phyloP scores from a whole-genome alignment of 129 eudicot genomes.

The Flaveria robusta region DNA sequence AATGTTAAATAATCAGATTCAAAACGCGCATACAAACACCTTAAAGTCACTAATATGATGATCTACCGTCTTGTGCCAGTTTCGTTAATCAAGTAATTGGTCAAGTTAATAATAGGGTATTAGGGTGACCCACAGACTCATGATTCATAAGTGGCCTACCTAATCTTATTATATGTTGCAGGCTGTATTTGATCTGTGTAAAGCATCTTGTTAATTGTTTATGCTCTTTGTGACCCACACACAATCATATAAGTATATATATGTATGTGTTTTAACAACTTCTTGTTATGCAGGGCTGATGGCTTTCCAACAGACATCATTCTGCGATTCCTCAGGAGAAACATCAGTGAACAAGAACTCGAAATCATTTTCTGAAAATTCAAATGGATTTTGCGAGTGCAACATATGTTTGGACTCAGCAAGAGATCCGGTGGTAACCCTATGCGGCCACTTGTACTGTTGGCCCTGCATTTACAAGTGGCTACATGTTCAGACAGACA shows the following conservation, averaged over 20 bases:
- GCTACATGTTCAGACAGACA: constrained; percentile 64
- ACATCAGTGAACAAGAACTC: constrained; percentile 41
- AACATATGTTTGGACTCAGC: constrained; percentile 84
- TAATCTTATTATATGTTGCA: constrained; percentile 14
- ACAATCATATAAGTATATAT: not conserved
- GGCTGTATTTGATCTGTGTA: constrained; percentile 19
- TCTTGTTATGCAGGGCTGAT: constrained; percentile 35
- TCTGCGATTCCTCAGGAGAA: constrained; percentile 40
- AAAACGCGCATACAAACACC: not conserved
- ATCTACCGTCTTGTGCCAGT: not conserved
- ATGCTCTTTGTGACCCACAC: not conserved
- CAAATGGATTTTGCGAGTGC: constrained; percentile 69
- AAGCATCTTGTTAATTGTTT: constrained; percentile 20
- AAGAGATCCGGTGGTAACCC: constrained; percentile 83
- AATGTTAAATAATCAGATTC: not conserved
- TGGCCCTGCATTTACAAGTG: constrained; percentile 96
- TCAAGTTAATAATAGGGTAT: not conserved
- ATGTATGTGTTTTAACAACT: not conserved
- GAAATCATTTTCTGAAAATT: constrained; percentile 45
- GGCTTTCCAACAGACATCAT: constrained; percentile 51
- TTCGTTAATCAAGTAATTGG: not conserved
- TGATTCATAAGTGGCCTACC: constrained; percentile 14
- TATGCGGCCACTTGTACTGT: constrained; percentile 93
- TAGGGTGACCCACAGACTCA: not conserved
- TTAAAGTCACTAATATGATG: not conserved